Evolutionary conservation across 2,329 filamentous ascomycete genomes (phyloP).

Genomic region (Samsoniella hepiali): DNA sequence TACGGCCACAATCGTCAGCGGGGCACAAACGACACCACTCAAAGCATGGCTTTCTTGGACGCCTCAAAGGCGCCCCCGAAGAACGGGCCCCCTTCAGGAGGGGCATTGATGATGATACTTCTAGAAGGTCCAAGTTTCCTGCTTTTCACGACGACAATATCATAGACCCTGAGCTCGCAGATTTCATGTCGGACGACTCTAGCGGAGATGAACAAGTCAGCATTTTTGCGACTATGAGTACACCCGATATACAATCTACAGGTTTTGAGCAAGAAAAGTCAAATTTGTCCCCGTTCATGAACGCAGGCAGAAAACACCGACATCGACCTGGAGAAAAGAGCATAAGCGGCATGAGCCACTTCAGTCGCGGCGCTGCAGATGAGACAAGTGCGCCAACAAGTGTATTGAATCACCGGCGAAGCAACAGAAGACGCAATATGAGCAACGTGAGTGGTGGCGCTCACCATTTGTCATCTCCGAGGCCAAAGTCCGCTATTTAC

Average conservation of each 20-base stretch:
- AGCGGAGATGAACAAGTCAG: constrained; percentile 90
- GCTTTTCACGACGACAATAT: constrained; percentile 99
- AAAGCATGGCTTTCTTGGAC: constrained; percentile 76
- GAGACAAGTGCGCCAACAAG: constrained; percentile 55
- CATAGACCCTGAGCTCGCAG: constrained; percentile 92
- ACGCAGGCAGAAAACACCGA: constrained; percentile 71
- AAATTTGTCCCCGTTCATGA: constrained; percentile 69
- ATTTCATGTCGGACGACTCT: constrained; percentile 93
- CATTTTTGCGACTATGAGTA: constrained; percentile 74
- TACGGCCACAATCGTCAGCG: constrained; percentile 68
- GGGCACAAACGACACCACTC: constrained; percentile 84
- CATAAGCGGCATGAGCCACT: constrained; percentile 65
- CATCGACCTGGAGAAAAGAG: constrained; percentile 72
- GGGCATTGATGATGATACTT: constrained; percentile 61
- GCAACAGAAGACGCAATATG: constrained; percentile 72
- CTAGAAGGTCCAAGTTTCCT: constrained; percentile 66
- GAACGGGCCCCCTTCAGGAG: constrained; percentile 87
- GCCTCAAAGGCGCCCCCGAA: constrained; percentile 68
- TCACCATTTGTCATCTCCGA: constrained; percentile 69
- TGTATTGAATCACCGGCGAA: constrained; percentile 57
- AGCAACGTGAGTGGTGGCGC: constrained; percentile 66
- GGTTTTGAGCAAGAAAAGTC: constrained; percentile 72
- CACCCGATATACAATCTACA: constrained; percentile 58
- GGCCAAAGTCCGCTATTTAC: constrained; percentile 56
- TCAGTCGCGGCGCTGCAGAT: constrained; percentile 63